Evolutionary conservation across 2,329 filamentous ascomycete species (phyloP).

Genomic region (Chaetomiaceae sp.): DNA sequence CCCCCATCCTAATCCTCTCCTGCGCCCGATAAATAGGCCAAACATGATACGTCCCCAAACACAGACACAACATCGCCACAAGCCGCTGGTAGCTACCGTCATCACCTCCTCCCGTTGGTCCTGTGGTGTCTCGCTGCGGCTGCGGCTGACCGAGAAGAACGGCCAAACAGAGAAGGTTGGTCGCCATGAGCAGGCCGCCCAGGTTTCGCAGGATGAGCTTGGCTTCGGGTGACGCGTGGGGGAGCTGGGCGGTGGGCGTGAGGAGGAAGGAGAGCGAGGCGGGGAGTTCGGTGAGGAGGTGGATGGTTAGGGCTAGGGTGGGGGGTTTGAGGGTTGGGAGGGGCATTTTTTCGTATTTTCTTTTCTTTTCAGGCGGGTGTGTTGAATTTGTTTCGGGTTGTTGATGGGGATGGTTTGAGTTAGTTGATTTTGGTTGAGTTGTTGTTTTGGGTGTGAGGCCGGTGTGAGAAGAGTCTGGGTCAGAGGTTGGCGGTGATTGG

Average conservation of each 20-base stretch:
- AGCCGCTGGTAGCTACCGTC: background rate
- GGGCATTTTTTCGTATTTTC: background rate
- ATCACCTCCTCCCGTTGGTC: background rate
- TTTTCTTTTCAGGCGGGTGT: background rate
- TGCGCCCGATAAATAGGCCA: slow-evolving; percentile 44
- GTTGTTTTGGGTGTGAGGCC: too few species aligned
- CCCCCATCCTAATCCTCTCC: slow-evolving; percentile 27
- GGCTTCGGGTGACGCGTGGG: slow-evolving; percentile 36
- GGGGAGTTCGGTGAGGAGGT: slow-evolving; percentile 19
- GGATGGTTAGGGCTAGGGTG: slow-evolving; percentile 13
- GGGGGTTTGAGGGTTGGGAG: background rate
- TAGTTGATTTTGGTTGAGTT: background rate
- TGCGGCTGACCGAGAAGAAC: slow-evolving; percentile 31
- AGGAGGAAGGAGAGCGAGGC: slow-evolving; percentile 45
- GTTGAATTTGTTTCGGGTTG: background rate
- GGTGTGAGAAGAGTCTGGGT: too few species aligned
- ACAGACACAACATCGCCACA: slow-evolving; percentile 33
- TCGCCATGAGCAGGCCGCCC: slow-evolving; percentile 43
- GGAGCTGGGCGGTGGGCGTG: slow-evolving; percentile 39
- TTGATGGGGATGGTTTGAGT: background rate
- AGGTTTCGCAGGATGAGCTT: slow-evolving; percentile 43
- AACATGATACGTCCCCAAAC: slow-evolving; percentile 45
- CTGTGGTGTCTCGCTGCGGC: slow-evolving; percentile 29
- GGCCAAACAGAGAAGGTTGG: slow-evolving; percentile 39
- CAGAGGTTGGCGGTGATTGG: too few species aligned